Base-by-base conservation (phyloP, 1,284 basidiomycete genomes). In the Porogramme epimiltina region DNA sequence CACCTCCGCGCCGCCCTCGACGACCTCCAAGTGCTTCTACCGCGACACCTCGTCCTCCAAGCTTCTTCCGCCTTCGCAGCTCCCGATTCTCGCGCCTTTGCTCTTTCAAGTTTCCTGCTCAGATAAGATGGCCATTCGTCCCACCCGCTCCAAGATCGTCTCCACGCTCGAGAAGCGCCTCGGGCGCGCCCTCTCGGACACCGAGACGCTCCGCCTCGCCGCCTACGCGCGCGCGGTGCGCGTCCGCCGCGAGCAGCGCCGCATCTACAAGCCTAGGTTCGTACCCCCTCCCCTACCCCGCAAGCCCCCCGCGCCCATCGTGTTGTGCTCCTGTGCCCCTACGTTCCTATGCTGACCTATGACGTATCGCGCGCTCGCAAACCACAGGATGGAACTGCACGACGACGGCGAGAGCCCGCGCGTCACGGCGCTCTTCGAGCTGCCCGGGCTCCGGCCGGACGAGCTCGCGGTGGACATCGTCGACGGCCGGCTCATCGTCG, bases 361-460 rank as follows among this genome's bases (percentile, higher is more conserved):
- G n/a, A n/a, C 24, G 8, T 11, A 25, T 19, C 3, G 16, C 9
- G 3, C 11, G 18, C 40, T 46, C 13, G 47, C 45, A 25, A 26
- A 19, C 19, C 16, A 56, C 55, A 85, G 82, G 53, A 78, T 83
- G 73, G 80, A 83, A 57, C 56, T 85, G 23, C 72, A 73, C 42
- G 77, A 84, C 47, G 73, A 81, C 49, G 74, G 76, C 13, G 62
- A 65, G 3, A 70, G 70, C 5, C 61, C 72, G 22, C 70, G 63
- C 34, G 60, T 81, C 11, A 66, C 72, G 6, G 81, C 80, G 8
- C 70, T 76, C 5, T 75, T 85, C 53, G 83, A 85, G 63, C 63
- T 85, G 5, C 82, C 83, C 18, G 82, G 82, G 4, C 69, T 85
- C 33, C 72, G 72, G 48, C 74, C 70, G 18, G 64, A 71, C 16